Conservation (phyloP, 352 stramenopile genomes). For the Pythium graminicola region DNA sequence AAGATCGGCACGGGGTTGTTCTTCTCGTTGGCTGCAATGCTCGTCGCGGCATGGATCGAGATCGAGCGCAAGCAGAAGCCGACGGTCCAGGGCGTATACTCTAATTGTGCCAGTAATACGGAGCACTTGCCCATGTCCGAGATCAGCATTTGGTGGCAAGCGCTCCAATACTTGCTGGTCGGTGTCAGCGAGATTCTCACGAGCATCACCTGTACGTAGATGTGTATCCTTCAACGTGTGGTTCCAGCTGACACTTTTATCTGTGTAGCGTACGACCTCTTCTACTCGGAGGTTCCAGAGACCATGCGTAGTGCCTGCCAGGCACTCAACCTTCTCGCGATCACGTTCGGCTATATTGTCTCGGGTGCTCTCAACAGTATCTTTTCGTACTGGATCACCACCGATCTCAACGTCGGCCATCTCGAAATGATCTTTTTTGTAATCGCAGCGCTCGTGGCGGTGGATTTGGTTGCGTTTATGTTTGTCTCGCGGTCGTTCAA, state of each 20-base stretch:
- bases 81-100: constrained; percentile 37
- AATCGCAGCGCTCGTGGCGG: constrained; percentile 53
- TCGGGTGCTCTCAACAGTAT: constrained; percentile 78
- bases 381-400: constrained; percentile 88
- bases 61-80: constrained; percentile 55
- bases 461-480: constrained; percentile 66
- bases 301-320: constrained; percentile 89
- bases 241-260: background rate
- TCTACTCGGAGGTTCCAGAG: constrained; percentile 88
- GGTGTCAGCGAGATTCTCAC: constrained; percentile 87
- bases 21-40: constrained; percentile 74
- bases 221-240: background rate
- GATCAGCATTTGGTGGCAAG: constrained; percentile 88
- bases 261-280: constrained; percentile 73
- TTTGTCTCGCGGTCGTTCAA: constrained; percentile 78
- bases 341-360: constrained; percentile 84
- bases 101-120: constrained; percentile 63
- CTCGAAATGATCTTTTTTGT: constrained; percentile 88
- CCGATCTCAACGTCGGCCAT: constrained; percentile 83
- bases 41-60: constrained; percentile 62
- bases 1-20: constrained; percentile 87
- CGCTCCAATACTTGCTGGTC: constrained; percentile 84
- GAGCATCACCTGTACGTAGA: constrained; percentile 77
- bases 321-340: constrained; percentile 86
- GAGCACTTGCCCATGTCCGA: constrained; percentile 67